Conservation (phyloP, 1,139 yeast species). For the Blastobotrys serpentis region DNA sequence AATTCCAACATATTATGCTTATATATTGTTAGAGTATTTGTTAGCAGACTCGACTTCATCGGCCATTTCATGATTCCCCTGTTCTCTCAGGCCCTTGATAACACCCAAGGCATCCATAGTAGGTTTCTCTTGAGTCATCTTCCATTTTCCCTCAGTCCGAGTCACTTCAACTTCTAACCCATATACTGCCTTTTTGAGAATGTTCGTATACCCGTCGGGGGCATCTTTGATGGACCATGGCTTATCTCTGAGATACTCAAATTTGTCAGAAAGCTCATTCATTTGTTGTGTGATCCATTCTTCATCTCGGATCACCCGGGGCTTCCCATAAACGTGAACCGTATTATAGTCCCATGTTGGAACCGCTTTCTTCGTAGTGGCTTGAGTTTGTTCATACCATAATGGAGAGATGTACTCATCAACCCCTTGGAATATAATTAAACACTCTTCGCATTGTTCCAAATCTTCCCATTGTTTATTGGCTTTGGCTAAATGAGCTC, state of each 20-base stretch:
- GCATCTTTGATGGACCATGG: conserved; percentile 63
- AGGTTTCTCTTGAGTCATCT: conserved; percentile 56
- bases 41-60: conserved; percentile 6
- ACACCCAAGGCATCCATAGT: conserved; percentile 53
- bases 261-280: conserved; percentile 47
- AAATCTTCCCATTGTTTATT: conserved; percentile 56
- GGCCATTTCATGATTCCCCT: conserved; percentile 16
- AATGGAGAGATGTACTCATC: conserved; percentile 60
- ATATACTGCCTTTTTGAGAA: conserved; percentile 53
- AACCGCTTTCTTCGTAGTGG: conserved; percentile 58
- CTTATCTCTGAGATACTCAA: conserved; percentile 44
- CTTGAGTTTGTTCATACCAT: conserved; percentile 57
- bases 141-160: conserved; percentile 56
- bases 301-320: conserved; percentile 42
- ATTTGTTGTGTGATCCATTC: conserved; percentile 51
- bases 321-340: conserved; percentile 58
- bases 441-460: conserved; percentile 41
- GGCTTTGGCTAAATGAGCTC: conserved; percentile 57
- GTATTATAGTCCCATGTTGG: conserved; percentile 74
- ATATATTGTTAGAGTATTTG: conserved; percentile 2
- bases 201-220: conserved; percentile 49
- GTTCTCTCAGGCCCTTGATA: conserved; percentile 43
- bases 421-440: conserved; percentile 55
- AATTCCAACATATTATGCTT: too few relatives aligned
- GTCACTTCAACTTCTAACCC: conserved; percentile 58